Base-by-base conservation (phyloP, 2,329 filamentous ascomycete genomes). In the Coniochaeta sp. region DNA sequence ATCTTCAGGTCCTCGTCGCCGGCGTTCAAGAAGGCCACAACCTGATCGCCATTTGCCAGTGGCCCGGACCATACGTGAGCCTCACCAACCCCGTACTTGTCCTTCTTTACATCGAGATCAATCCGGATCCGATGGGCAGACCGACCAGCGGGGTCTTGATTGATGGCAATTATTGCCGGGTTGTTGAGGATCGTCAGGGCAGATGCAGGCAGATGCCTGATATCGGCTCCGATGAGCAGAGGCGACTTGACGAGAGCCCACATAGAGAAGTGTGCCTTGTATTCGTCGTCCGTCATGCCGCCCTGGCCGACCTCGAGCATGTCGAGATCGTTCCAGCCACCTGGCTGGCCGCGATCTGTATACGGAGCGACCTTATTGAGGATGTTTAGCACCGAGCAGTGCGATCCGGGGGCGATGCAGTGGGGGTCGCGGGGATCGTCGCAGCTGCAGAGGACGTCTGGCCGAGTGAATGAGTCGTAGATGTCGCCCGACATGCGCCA, bases 161-260 rank as follows among this genome's bases (percentile, higher is more conserved):
- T 77, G 4, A 77, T 66, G 19, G 74, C 75, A 33, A 78, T 76
- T 43, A 78, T 70, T n/a, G 76, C 76, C 7, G 70, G 67, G 28
- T 31, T 78, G 44, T 70, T 72, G 14, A 77, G 67, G 28, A 77
- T 77, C 1, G 71, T 66, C 14, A 78, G 68, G 28, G 73, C 71
- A n/a, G 67, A 65, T 16, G 70, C 62, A 9, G 63, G 58, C 58
- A 77, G 71, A 11, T 55, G 62, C 24, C 61, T 61, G 36, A 67
- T 58, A 59, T 67, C 66, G 50, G 63, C 64, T 52, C 65, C 65
- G 43, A 67, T 62, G 31, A 66, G 54, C n/a, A 67, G 59, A 9
- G 66, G 64, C 36, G 60, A 61, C 60, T 67, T 66, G 31, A 60
- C 57, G 1, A 63, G 62, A n/a, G 60, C 60, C 66, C 66, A 67